Conservation (phyloP, 805 yeast genomes). For the Diddensiella santjacobensis region DNA sequence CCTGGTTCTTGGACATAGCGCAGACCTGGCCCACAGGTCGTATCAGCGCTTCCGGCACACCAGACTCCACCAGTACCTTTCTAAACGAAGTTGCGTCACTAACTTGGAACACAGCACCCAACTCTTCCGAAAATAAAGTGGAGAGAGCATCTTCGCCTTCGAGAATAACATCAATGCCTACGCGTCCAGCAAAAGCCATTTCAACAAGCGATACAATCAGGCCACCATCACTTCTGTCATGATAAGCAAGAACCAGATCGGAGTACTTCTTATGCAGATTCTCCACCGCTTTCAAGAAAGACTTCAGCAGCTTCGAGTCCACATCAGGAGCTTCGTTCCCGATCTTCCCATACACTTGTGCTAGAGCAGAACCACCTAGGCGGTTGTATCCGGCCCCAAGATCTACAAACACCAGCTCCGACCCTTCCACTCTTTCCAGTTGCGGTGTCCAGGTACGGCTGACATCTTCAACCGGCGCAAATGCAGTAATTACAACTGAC, state of each 20-base stretch:
- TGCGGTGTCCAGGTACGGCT: constrained; percentile 95
- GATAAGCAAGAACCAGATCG: constrained; percentile 72
- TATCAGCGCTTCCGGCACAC: constrained; percentile 53
- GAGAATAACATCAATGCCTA: constrained; percentile 62
- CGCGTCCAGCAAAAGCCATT: constrained; percentile 96
- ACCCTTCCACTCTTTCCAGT: constrained; percentile 46
- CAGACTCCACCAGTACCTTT: constrained; percentile 51
- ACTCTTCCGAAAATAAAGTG: constrained; percentile 82
- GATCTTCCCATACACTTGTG: constrained; percentile 87
- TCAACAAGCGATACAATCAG: constrained; percentile 77
- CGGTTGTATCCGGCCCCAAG: constrained; percentile 57
- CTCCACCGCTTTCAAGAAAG: constrained; percentile 64
- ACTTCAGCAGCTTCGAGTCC: constrained; percentile 56
- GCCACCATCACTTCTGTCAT: constrained; percentile 97
- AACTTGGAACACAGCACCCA: constrained; percentile 95
- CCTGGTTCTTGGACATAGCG: constrained; percentile 47
- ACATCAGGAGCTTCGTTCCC: constrained; percentile 85
- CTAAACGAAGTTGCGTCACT: constrained; percentile 53
- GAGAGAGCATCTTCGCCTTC: constrained; percentile 40
- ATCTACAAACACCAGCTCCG: constrained; percentile 70
- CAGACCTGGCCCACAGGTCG: constrained; percentile 58
- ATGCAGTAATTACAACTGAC: constrained; percentile 86
- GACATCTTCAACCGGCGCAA: constrained; percentile 81
- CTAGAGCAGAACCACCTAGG: constrained; percentile 90
- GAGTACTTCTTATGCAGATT: constrained; percentile 63